Evolutionary conservation across 2,329 filamentous ascomycete genomes (phyloP).

Genomic region (Metarhizium brunneum): DNA sequence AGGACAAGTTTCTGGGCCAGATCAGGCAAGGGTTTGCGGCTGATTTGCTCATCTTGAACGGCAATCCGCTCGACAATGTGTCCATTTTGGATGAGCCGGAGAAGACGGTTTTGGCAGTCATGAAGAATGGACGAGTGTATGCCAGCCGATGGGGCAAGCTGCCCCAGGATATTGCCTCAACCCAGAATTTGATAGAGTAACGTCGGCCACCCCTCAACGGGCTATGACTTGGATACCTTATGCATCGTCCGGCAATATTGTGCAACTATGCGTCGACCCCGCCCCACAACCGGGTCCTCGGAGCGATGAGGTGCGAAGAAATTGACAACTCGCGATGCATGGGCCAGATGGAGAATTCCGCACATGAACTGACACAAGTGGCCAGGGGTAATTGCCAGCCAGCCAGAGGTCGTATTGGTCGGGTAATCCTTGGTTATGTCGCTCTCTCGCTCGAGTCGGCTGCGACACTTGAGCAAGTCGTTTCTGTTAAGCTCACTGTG

Average conservation of each 20-base stretch:
- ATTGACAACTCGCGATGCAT: no score
- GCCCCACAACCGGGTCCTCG: no score
- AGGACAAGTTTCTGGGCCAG: slow-evolving; percentile 38
- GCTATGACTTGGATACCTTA: background rate
- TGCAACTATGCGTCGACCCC: background rate
- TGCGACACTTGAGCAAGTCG: no score
- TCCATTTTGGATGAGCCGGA: slow-evolving; percentile 38
- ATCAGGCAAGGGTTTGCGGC: slow-evolving; percentile 40
- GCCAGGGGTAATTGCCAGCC: no score
- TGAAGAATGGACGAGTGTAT: slow-evolving; percentile 42
- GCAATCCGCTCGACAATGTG: slow-evolving; percentile 47
- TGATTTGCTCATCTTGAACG: slow-evolving; percentile 41
- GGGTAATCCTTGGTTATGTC: no score
- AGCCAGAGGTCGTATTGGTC: no score
- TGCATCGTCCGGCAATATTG: no score
- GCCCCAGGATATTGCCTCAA: slow-evolving; percentile 3
- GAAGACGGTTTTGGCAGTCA: slow-evolving; percentile 36
- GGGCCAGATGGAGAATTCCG: no score
- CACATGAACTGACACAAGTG: no score
- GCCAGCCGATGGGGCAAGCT: slow-evolving; percentile 18
- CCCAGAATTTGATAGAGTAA: background rate
- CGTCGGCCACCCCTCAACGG: background rate
- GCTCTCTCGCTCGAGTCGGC: no score
- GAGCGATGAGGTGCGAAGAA: no score
- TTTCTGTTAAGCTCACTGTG: no score